Conservation (phyloP, 352 stramenopile species). For the Phytophthora litchii region DNA sequence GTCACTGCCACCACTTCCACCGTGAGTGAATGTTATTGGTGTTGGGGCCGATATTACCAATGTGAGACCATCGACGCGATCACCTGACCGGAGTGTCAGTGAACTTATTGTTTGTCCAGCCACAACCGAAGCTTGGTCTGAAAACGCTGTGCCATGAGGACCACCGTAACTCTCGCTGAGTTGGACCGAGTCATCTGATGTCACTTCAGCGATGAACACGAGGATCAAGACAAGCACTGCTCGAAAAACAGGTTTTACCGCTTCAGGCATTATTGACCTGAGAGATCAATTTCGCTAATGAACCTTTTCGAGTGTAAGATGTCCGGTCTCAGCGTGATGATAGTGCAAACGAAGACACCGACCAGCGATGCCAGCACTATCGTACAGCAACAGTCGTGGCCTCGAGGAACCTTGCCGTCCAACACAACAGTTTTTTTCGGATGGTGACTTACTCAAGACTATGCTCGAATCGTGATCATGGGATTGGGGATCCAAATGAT, state of each 20-base stretch:
- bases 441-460: conserved; percentile 16
- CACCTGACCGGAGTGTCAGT: conserved; percentile 21
- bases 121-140: conserved; percentile 21
- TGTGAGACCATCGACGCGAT: conserved; percentile 23
- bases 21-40: conserved; percentile 18
- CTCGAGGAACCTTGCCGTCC: conserved; percentile 8
- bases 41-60: conserved; percentile 19
- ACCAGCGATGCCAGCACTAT: conserved; percentile 5
- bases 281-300: conserved; percentile 6
- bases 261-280: neutral
- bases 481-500: conserved; percentile 25
- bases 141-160: conserved; percentile 24
- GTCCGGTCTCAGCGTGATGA: conserved; percentile 17
- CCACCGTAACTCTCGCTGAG: conserved; percentile 26
- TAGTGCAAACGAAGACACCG: neutral
- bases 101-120: conserved; percentile 21
- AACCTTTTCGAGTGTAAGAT: neutral
- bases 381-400: conserved; percentile 5
- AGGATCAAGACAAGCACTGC: neutral
- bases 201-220: conserved; percentile 1
- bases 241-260: neutral
- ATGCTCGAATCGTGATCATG: conserved; percentile 11
- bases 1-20: conserved; percentile 13
- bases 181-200: conserved; percentile 21
- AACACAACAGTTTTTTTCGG: conserved; percentile 5